Evolutionary conservation across 2,329 filamentous ascomycete species (phyloP), one percentile per base, ranked within the genome.

Genomic region (Curvularia spicifera): DNA sequence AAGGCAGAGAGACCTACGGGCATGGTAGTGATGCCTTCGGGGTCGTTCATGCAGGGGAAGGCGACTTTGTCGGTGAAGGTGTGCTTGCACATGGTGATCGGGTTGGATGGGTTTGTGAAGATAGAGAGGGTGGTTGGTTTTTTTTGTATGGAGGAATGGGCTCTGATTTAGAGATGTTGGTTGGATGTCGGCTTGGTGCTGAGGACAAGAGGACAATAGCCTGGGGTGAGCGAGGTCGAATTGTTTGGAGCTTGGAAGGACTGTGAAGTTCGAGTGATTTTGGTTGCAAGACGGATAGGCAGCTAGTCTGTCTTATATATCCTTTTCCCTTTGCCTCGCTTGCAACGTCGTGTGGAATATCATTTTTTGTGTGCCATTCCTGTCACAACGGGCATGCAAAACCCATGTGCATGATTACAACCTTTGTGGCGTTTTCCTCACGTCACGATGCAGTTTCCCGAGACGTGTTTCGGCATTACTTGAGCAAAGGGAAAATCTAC

Each of bases 1-100:
- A 24, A 4, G 22, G 22, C 22, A 24, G 22, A 15, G 29, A 35
- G n/a, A 69, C 72, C 28, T 53, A 77, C 74, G 10, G 75, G 75
- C 67, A 76, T 70, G 20, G 68, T 75, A 26, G 60, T 72, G 18
- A 75, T 69, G 28, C 71, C 74, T 15, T 72, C 69, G 24, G 59
- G 60, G 26, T 71, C 67, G 51, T 71, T 64, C 60, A 75, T 73
- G 51, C 55, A 71, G 43, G 65, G 67, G 49, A 71, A 58, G 26
- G 68, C 57, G 45, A 70, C 57, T 42, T 63, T 70, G 55, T 71
- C 65, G 51, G 70, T 62, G 52, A 67, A 63, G 50, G 52, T 57
- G 37, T 68, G 65, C 31, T 68, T 66, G 59, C 71, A 75, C 72
- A 75, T 74, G 28, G 47, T 55, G 51, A 46, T 47, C 12, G 35